These are phyloP conservation scores for Xerocomus potaroensis DNA, from an alignment of 768 basidiomycete genomes.

Conservation along the genomic window DNA sequence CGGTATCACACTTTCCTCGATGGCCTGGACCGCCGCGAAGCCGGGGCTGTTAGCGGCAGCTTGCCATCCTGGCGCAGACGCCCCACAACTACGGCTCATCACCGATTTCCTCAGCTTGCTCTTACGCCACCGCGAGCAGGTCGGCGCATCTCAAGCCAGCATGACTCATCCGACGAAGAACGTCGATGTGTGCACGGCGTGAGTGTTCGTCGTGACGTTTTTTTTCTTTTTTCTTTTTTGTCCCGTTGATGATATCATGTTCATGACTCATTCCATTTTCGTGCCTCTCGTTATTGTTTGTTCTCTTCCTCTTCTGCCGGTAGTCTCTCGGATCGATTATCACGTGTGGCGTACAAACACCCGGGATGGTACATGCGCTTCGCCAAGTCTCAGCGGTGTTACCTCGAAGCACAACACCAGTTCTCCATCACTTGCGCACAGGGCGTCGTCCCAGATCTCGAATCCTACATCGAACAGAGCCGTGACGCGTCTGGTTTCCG, in stretches of 20 bases:
- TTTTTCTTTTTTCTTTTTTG: too few species aligned
- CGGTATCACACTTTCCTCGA: conserved; percentile 18
- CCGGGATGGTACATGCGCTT: conserved; percentile 43
- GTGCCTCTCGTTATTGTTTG: conserved; percentile 1
- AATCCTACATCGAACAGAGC: conserved; percentile 43
- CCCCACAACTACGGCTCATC: conserved; percentile 49
- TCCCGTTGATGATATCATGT: conserved; percentile 11
- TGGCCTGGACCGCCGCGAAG: conserved; percentile 30
- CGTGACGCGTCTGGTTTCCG: conserved; percentile 46
- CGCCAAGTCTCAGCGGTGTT: conserved; percentile 31
- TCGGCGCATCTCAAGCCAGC: conserved; percentile 11
- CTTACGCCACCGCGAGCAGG: conserved; percentile 33
- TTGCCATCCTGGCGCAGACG: conserved; percentile 56
- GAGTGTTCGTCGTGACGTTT: conserved; percentile 5
- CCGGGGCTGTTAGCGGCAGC: conserved; percentile 53
- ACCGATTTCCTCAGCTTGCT: conserved; percentile 48
- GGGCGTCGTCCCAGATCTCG: conserved; percentile 35
- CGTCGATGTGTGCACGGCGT: conserved; percentile 18
- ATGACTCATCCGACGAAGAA: neutral
- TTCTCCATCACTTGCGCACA: conserved; percentile 22
- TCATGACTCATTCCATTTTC: conserved; percentile 3
- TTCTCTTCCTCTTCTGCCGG: too few species aligned
- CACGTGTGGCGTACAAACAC: conserved; percentile 32
- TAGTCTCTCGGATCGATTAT: conserved; percentile 39
- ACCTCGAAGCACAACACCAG: conserved; percentile 31